Evolutionary conservation across 2,329 filamentous ascomycete genomes (phyloP).

Genomic region (Beauveria rudraprayagi): DNA sequence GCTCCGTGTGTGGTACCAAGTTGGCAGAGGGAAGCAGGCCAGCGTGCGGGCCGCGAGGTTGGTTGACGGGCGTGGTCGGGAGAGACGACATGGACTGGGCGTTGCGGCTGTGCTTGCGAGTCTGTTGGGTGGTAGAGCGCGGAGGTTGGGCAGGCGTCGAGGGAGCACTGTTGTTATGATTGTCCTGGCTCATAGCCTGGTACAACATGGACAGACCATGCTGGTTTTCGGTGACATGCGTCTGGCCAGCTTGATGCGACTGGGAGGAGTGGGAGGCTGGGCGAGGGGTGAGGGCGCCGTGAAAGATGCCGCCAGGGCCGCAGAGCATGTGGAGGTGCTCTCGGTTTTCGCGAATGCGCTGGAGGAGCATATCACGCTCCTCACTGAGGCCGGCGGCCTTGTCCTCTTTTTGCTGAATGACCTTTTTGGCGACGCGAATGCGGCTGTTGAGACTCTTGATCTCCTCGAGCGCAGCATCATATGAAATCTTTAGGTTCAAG

Average conservation of each 20-base stretch:
- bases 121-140: constrained; percentile 40
- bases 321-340: constrained; percentile 76
- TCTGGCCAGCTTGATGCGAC: constrained; percentile 38
- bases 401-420: constrained; percentile 71
- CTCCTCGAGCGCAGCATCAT: constrained; percentile 58
- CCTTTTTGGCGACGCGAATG: constrained; percentile 64
- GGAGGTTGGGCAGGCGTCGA: constrained; percentile 53
- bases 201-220: constrained; percentile 71
- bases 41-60: constrained; percentile 38
- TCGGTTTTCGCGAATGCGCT: constrained; percentile 80
- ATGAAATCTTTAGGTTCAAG: constrained; percentile 56
- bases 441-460: constrained; percentile 56
- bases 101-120: constrained; percentile 61
- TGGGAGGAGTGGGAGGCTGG: constrained; percentile 34
- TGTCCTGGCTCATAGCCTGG: constrained; percentile 69
- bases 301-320: constrained; percentile 62
- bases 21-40: constrained; percentile 55
- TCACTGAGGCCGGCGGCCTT: constrained; percentile 63
- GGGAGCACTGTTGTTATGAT: constrained; percentile 57
- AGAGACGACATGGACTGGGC: constrained; percentile 80
- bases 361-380: constrained; percentile 68
- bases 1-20: constrained; percentile 53
- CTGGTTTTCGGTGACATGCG: constrained; percentile 41
- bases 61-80: constrained; percentile 63
- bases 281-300: constrained; percentile 53